Percentiles rank a stretch among this genome's conserved stretches.
Conservation (phyloP, 78 protist genomes). For the Tieghemostelium lacteum region DNA sequence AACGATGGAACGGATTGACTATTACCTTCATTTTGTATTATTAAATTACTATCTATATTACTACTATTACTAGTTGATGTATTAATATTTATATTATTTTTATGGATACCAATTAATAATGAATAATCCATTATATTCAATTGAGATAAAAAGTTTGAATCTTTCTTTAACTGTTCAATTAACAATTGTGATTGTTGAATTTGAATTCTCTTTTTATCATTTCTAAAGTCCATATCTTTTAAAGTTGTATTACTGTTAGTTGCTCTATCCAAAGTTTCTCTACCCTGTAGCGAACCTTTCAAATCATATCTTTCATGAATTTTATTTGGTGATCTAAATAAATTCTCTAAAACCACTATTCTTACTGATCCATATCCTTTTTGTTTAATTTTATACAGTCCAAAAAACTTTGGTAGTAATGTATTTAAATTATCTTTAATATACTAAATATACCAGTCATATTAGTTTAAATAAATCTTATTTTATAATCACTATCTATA, state of each 20-base stretch:
- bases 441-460: conserved; percentile 51
- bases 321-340: conserved; percentile 74
- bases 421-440: conserved; percentile 54
- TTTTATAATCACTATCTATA: neutral
- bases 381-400: conserved; percentile 55
- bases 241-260: neutral
- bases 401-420: conserved; percentile 17
- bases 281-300: conserved; percentile 80
- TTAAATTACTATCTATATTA: neutral
- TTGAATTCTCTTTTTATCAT: neutral
- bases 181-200: neutral
- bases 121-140: conserved; percentile 42
- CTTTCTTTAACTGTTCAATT: conserved; percentile 23
- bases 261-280: neutral
- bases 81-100: neutral
- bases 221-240: conserved; percentile 52
- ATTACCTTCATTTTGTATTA: neutral
- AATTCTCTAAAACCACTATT: conserved; percentile 46
- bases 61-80: neutral
- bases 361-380: conserved; percentile 86
- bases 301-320: conserved; percentile 90
- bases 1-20: neutral
- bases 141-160: conserved; percentile 12
- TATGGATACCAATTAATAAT: conserved; percentile 34
- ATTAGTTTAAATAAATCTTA: too few relatives aligned